Base-by-base conservation (phyloP, 345 rosid genomes). In the Syzygium aromaticum region DNA sequence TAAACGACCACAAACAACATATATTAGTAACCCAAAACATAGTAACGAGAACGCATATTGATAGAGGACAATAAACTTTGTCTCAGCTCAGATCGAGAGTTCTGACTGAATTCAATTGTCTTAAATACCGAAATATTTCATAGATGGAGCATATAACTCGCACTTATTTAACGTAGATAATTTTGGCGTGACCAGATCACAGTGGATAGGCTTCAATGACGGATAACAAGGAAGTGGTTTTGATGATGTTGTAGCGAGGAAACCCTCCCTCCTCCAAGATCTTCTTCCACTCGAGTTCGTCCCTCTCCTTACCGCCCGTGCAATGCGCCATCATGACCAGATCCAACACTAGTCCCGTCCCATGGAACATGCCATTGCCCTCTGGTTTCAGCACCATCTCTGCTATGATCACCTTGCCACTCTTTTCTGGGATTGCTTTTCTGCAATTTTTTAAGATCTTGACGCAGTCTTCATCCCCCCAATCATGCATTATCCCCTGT, bases 201-300 rank as follows among this genome's bases (percentile, higher is more conserved):
- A 67, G 13, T 1, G 88, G 90, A 49, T 49, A 85, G 56, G 91
- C 91, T 88, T 85, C 93, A 12, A 92, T 87, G 21, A 91, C 87
- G 40, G 87, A 89, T 2, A 84, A 86, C 52, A 86, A 52, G 43
- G 87, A 59, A 38, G 86, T 83, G 52, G 88, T 87, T 13, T 86
- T 87, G 87, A 89, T 91, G 77, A 92, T 87, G 27, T 85, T 86
- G 89, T 88, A 90, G 8, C 85, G 90, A 80, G 82, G 92, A 78
- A 89, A 91, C 23, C 93, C 91, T 33, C 89, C 92, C 52, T 88
- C 88, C 87, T 52, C 85, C 23, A 92, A 59, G 46, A 91, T 5
- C 49, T 89, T 87, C 67, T 87, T 90, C 92, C 92, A 90, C 82
- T 92, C 89, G 1, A 15, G 27, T 49, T 89, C 89, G 0, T 90